These are phyloP conservation scores for Arachis monticola DNA, from an alignment of 331 rosid species.

Conservation along the genomic window DNA sequence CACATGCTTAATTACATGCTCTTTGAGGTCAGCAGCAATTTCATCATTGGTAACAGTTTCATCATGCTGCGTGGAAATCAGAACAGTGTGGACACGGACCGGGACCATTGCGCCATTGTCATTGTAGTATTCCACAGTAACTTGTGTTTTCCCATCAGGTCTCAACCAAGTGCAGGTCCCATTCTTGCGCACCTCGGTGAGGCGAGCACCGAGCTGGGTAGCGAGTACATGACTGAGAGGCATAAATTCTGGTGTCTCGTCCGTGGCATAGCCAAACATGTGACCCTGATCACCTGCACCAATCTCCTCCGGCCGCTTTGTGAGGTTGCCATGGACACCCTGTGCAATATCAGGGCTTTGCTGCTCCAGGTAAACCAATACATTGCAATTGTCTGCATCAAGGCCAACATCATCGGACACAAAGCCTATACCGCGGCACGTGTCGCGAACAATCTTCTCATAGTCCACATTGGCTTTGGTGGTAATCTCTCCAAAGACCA, in stretches of 20 bases:
- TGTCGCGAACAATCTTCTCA: constrained; percentile 49
- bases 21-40: constrained; percentile 49
- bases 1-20: constrained; percentile 52
- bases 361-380: constrained; percentile 43
- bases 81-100: constrained; percentile 46
- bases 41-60: constrained; percentile 55
- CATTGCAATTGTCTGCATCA: constrained; percentile 50
- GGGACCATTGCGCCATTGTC: constrained; percentile 51
- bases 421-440: constrained; percentile 40
- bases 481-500: constrained; percentile 57
- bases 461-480: constrained; percentile 46
- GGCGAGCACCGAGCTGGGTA: constrained; percentile 47
- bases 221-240: constrained; percentile 55
- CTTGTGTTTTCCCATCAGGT: constrained; percentile 54
- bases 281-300: constrained; percentile 54
- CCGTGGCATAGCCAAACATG: constrained; percentile 53
- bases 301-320: constrained; percentile 46
- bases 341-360: constrained; percentile 52
- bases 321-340: constrained; percentile 50
- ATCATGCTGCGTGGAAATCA: constrained; percentile 52
- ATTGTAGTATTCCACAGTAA: constrained; percentile 49
- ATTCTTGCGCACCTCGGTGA: constrained; percentile 48
- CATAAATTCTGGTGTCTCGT: constrained; percentile 51
- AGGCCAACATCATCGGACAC: constrained; percentile 49
- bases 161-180: constrained; percentile 53